Evolutionary conservation across 352 stramenopile genomes (phyloP).

Genomic region (Phytophthora boehmeriae): DNA sequence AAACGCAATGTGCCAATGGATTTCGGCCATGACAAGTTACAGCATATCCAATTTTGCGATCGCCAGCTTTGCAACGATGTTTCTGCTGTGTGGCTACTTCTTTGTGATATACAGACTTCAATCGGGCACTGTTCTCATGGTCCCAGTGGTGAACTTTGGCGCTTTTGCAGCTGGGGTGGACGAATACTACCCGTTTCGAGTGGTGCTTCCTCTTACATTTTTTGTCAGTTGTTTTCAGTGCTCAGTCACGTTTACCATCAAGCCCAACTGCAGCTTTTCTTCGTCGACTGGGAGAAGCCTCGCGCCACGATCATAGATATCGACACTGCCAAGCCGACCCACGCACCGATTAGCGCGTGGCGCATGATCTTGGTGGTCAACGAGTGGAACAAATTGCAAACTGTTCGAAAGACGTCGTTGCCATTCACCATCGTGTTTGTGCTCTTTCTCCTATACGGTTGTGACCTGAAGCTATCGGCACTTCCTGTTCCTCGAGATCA

Average conservation of each 20-base stretch:
- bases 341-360: slow-evolving; percentile 90
- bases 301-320: slow-evolving; percentile 65
- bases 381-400: slow-evolving; percentile 94
- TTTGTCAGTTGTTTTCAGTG: slow-evolving; percentile 82
- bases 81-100: slow-evolving; percentile 87
- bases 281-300: slow-evolving; percentile 95
- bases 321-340: slow-evolving; percentile 49
- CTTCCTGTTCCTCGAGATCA: slow-evolving; percentile 62
- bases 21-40: slow-evolving; percentile 46
- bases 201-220: slow-evolving; percentile 85
- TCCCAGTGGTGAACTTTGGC: slow-evolving; percentile 74
- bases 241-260: slow-evolving; percentile 79
- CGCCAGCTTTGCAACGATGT: slow-evolving; percentile 62
- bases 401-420: slow-evolving; percentile 77
- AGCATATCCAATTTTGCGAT: slow-evolving; percentile 48
- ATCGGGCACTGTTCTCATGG: slow-evolving; percentile 83
- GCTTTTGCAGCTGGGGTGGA: slow-evolving; percentile 55
- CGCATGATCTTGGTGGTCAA: slow-evolving; percentile 94
- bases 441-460: slow-evolving; percentile 89
- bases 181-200: slow-evolving; percentile 89
- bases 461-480: slow-evolving; percentile 49
- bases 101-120: slow-evolving; percentile 96
- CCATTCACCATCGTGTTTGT: slow-evolving; percentile 84
- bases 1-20: slow-evolving; percentile 52
- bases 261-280: slow-evolving; percentile 85